Evolutionary conservation across 257 asterid genomes (phyloP), one percentile per base, ranked within the genome.

Genomic region (Nicotiana otophora): DNA sequence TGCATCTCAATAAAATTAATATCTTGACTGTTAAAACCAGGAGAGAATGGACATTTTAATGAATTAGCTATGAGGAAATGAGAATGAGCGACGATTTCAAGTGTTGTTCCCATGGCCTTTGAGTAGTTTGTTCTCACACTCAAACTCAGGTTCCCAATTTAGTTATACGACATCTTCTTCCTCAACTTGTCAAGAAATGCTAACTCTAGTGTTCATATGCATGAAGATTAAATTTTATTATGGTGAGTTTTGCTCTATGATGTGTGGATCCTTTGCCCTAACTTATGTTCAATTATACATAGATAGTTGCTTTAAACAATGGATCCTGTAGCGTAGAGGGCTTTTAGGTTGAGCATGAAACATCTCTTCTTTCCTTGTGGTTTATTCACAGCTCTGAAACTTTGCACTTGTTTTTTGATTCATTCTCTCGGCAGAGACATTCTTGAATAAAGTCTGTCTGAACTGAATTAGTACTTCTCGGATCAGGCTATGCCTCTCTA

Each of bases 101-200:
- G 80, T 90, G 12, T 87, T 91, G 6, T 39, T 39, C 48, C 10
- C 48, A 7, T 7, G 9, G 48, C 9, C 26, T 19, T 17, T 19
- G 63, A 8, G 90, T 86, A 84, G 86, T 83, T 84, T 94, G 88
- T 91, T 92, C 81, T 85, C 92, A 15, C 85, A 92, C 65, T n/a
- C 5, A 60, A 20, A 60, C n/a, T 76, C 90, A 0, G 36, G 78
- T 78, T 68, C 92, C 15, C 89, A 77, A 53, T 85, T 90, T 28
- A 48, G 85, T 62, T 74, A 77, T 66, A 12, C 67, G 4, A 26
- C 84, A 17, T 80, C 87, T 26, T 74, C 78, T 34, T 36, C 15
- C 74, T 84, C 1, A 85, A 80, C 20, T 53, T 86, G 11, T 67
- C 89, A 9, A 31, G 84, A 65, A 84, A 78, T 82, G 87, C 84